These are phyloP conservation scores for Crithidia mellificae DNA, from an alignment of 208 protist genomes.

Conservation along the genomic window DNA sequence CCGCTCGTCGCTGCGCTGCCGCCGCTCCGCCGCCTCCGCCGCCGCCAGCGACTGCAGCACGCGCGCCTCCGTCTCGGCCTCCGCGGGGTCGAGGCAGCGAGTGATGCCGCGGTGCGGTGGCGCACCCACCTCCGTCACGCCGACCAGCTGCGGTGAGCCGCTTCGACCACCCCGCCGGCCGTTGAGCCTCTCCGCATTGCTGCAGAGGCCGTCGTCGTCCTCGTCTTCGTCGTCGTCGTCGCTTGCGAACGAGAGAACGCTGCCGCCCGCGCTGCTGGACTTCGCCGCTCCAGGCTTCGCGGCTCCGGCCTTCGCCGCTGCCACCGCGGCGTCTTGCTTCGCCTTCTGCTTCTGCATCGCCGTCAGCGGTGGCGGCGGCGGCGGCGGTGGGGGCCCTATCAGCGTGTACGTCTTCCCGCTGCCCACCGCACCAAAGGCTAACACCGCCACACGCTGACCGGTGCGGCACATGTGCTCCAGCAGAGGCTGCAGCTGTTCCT, in stretches of 20 bases:
- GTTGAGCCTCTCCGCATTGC: not conserved
- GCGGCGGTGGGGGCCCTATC: constrained; percentile 30
- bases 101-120: constrained; percentile 20
- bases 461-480: constrained; percentile 41
- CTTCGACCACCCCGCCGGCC: not conserved
- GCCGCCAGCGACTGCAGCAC: constrained; percentile 13
- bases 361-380: constrained; percentile 9
- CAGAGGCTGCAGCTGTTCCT: constrained; percentile 37
- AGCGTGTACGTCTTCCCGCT: constrained; percentile 80
- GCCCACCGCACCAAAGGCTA: constrained; percentile 70
- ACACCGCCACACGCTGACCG: constrained; percentile 43
- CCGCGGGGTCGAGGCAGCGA: constrained; percentile 23
- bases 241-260: not conserved
- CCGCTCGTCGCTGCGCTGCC: constrained; percentile 20
- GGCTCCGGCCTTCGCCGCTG: not conserved
- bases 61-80: constrained; percentile 11
- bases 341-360: not conserved
- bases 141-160: not conserved
- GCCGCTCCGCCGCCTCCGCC: constrained; percentile 9
- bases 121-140: constrained; percentile 9
- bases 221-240: not conserved
- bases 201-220: not conserved
- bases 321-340: not conserved
- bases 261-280: not conserved
- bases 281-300: not conserved